Conservation (phyloP, 352 stramenopile species). For the Blastocystis hominis region DNA sequence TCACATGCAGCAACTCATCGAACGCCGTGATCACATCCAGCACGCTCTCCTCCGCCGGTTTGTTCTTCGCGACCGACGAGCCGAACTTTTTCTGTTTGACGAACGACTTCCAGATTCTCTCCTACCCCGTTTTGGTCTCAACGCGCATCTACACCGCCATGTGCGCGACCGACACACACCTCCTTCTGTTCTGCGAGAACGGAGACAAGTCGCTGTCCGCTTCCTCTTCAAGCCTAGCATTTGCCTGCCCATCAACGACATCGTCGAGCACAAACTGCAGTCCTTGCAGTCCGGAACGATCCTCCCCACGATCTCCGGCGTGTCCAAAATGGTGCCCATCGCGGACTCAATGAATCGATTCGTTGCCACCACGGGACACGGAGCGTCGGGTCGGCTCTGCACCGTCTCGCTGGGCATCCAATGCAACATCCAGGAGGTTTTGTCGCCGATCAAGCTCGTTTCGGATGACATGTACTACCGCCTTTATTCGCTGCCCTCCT, state of each 20-base stretch:
- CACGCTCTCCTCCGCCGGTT: not conserved
- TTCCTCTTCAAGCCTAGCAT: not conserved
- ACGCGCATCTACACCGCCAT: not conserved
- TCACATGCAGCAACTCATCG: not conserved
- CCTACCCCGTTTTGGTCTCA: not conserved
- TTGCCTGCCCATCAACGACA: not conserved
- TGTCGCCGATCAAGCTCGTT: not conserved
- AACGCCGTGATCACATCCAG: not conserved
- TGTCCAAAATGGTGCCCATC: not conserved
- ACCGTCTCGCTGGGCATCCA: not conserved
- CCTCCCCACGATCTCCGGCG: not conserved
- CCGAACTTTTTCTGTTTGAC: not conserved
- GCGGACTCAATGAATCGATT: not conserved
- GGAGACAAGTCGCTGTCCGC: not conserved
- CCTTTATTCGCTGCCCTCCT: constrained; percentile 1
- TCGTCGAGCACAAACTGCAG: not conserved
- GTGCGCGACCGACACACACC: not conserved
- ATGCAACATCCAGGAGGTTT: not conserved
- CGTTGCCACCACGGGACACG: not conserved
- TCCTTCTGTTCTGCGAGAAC: constrained; percentile 24
- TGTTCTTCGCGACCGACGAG: constrained; percentile 10
- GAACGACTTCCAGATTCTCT: not conserved
- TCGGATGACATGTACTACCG: not conserved
- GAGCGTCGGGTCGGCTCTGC: not conserved
- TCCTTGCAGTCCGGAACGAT: not conserved